Percentiles rank a stretch among this genome's conserved stretches.
These are phyloP conservation scores for Hansenula sp. DNA, from an alignment of 1,139 yeast genomes.

Conservation along the genomic window DNA sequence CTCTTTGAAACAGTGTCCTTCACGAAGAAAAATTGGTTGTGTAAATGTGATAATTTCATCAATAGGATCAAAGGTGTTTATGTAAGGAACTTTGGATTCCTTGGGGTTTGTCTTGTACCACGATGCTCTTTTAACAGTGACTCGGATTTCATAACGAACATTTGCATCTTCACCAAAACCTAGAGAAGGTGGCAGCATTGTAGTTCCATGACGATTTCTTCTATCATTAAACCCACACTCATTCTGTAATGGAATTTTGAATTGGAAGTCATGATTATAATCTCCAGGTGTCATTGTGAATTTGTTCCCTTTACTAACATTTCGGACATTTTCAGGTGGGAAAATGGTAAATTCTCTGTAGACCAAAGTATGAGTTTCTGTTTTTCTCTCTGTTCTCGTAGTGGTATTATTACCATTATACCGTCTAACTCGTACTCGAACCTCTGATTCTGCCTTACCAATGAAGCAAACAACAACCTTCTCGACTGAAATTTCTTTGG, in stretches of 20 bases:
- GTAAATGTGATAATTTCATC: slow-evolving; percentile 16
- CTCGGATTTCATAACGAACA: slow-evolving; percentile 52
- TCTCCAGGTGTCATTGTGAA: slow-evolving; percentile 61
- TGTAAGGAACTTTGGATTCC: slow-evolving; percentile 45
- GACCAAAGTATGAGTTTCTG: slow-evolving; percentile 44
- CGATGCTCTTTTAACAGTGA: slow-evolving; percentile 53
- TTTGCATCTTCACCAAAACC: slow-evolving; percentile 18
- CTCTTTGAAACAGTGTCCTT: slow-evolving; percentile 34
- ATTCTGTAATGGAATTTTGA: slow-evolving; percentile 48
- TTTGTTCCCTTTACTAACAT: slow-evolving; percentile 44
- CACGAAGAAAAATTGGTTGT: slow-evolving; percentile 36
- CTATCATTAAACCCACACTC: slow-evolving; percentile 47
- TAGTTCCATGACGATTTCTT: slow-evolving; percentile 29
- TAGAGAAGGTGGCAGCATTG: slow-evolving; percentile 33
- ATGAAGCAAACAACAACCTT: background rate
- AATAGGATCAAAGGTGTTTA: slow-evolving; percentile 45
- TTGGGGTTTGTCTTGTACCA: slow-evolving; percentile 47
- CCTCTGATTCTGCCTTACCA: background rate
- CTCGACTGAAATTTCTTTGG: background rate
- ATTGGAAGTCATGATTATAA: slow-evolving; percentile 54
- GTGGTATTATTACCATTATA: slow-evolving; percentile 10
- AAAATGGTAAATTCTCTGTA: slow-evolving; percentile 55
- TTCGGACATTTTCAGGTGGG: slow-evolving; percentile 54
- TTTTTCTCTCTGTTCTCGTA: slow-evolving; percentile 10
- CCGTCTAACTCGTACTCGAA: background rate